phyloP scores from a whole-genome alignment of 768 basidiomycete species.

The Tulasnella sp. region DNA sequence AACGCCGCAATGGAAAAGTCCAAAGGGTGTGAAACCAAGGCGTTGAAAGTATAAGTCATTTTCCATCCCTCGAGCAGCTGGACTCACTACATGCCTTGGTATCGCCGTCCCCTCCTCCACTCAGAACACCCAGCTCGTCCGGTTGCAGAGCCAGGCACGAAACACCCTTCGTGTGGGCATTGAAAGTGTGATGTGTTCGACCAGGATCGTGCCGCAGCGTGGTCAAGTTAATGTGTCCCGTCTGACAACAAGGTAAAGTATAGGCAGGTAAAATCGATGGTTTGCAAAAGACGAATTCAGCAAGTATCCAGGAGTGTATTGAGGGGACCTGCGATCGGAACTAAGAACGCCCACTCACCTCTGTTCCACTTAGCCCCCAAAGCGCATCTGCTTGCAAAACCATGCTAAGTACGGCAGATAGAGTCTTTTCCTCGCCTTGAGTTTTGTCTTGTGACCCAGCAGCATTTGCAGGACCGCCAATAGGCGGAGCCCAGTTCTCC shows the following conservation, averaged over 20 bases:
- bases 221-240: constrained; percentile 85
- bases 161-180: constrained; percentile 59
- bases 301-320: neutral
- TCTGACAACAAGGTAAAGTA: constrained; percentile 31
- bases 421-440: constrained; percentile 34
- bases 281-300: neutral
- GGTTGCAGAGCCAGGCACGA: constrained; percentile 73
- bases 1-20: constrained; percentile 5
- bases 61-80: neutral
- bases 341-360: constrained; percentile 39
- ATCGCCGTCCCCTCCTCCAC: constrained; percentile 91
- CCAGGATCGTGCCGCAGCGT: constrained; percentile 91
- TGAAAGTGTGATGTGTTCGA: constrained; percentile 55
- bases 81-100: constrained; percentile 48
- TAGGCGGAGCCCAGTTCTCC: constrained; percentile 51
- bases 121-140: constrained; percentile 76
- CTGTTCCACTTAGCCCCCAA: constrained; percentile 81
- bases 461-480: constrained; percentile 19
- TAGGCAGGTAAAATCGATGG: neutral
- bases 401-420: constrained; percentile 79
- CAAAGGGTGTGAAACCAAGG: constrained; percentile 6
- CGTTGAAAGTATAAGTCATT: neutral
- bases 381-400: constrained; percentile 87
- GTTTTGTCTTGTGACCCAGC: constrained; percentile 26
- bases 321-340: neutral